Evolutionary conservation across 73 alveolate genomes (phyloP).

Genomic region (Paramecium biaurelia): DNA sequence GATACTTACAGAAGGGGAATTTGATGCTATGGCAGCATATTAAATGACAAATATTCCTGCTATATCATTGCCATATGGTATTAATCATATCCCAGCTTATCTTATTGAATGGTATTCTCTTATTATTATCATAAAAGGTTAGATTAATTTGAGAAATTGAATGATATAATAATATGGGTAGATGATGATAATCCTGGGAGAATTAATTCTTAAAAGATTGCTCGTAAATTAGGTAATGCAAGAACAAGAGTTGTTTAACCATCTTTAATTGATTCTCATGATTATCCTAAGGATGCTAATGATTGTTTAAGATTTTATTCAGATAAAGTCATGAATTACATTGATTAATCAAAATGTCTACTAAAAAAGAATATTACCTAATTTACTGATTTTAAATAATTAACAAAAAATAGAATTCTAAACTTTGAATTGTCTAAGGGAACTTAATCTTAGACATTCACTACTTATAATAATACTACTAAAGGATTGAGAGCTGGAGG

Average conservation of each 20-base stretch:
- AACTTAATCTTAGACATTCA: slow-evolving; percentile 54
- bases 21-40: slow-evolving; percentile 92
- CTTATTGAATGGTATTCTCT: slow-evolving; percentile 68
- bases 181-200: slow-evolving; percentile 49
- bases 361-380: slow-evolving; percentile 14
- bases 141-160: slow-evolving; percentile 76
- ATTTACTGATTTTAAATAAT: slow-evolving; percentile 19
- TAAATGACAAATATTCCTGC: slow-evolving; percentile 86
- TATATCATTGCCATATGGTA: slow-evolving; percentile 90
- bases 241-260: slow-evolving; percentile 34
- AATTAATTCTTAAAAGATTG: slow-evolving; percentile 31
- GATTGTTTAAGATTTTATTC: not conserved
- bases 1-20: slow-evolving; percentile 93
- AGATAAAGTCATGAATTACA: not conserved
- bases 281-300: slow-evolving; percentile 46
- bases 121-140: not conserved
- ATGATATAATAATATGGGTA: slow-evolving; percentile 50
- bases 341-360: not conserved
- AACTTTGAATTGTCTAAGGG: slow-evolving; percentile 1
- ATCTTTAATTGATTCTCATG: not conserved
- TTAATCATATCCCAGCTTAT: slow-evolving; percentile 78
- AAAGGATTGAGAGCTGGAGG: slow-evolving; percentile 88
- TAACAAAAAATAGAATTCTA: slow-evolving; percentile 3
- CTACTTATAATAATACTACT: slow-evolving; percentile 38
- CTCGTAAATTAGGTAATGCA: slow-evolving; percentile 5